These are phyloP conservation scores for Colletotrichum cereale DNA, from an alignment of 2,329 filamentous ascomycete species.

Conservation along the genomic window DNA sequence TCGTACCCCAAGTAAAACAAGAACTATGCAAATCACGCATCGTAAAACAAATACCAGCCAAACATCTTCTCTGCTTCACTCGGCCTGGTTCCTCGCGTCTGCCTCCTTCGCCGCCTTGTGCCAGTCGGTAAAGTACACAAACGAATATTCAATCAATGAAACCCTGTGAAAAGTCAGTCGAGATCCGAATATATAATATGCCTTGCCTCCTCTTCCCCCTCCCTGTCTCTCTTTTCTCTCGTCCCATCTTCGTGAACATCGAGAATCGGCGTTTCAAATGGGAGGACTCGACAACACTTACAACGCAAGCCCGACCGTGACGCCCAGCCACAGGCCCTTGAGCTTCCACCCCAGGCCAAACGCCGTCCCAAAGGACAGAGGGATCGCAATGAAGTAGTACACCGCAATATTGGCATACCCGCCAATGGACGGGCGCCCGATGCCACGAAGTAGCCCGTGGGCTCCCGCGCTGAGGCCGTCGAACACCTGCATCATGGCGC, in stretches of 20 bases:
- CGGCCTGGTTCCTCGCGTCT: constrained; percentile 58
- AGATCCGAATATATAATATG: background rate
- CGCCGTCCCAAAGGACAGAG: constrained; percentile 81
- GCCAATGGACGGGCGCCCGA: constrained; percentile 90
- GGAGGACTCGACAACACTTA: constrained; percentile 53
- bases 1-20: background rate
- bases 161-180: constrained; percentile 55
- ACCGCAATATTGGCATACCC: constrained; percentile 88
- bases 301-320: constrained; percentile 78
- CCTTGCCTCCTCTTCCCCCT: background rate
- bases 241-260: background rate
- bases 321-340: constrained; percentile 84
- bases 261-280: background rate
- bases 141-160: constrained; percentile 65
- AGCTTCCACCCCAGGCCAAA: constrained; percentile 85
- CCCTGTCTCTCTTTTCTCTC: background rate
- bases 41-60: constrained; percentile 48
- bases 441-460: constrained; percentile 86
- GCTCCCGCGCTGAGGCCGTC: constrained; percentile 84
- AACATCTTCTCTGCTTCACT: constrained; percentile 42
- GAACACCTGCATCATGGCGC: constrained; percentile 90
- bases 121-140: constrained; percentile 66
- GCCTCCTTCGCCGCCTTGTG: constrained; percentile 65
- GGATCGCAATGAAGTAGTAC: constrained; percentile 89
- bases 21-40: background rate